Evolutionary conservation across 176 grass and related monocot genomes (phyloP).

Genomic region (Microstegium vimineum): DNA sequence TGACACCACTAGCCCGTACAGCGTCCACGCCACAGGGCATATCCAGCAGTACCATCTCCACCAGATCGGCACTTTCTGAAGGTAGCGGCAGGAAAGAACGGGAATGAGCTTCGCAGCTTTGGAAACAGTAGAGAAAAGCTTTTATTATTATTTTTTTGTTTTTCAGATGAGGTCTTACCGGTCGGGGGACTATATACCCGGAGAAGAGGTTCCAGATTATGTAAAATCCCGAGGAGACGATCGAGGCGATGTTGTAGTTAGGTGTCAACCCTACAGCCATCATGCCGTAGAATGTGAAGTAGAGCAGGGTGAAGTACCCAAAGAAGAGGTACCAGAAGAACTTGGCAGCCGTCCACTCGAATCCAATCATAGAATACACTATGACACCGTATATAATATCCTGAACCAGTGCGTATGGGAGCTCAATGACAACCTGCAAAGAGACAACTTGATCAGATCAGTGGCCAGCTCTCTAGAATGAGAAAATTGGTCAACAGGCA

Average conservation of each 20-base stretch:
- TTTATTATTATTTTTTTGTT: no score
- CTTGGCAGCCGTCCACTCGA: constrained; percentile 73
- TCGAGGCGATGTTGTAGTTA: constrained; percentile 61
- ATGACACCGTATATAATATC: constrained; percentile 48
- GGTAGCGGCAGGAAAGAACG: no score
- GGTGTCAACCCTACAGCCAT: constrained; percentile 81
- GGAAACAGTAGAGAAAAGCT: no score
- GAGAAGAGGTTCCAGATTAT: constrained; percentile 81
- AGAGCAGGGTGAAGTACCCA: constrained; percentile 75
- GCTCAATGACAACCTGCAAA: constrained; percentile 63
- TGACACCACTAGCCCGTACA: no score
- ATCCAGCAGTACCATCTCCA: no score
- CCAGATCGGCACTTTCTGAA: no score
- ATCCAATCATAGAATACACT: constrained; percentile 87
- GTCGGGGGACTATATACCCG: constrained; percentile 42
- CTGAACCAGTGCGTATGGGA: constrained; percentile 69
- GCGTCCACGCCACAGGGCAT: no score
- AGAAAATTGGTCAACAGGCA: background rate
- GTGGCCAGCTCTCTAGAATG: background rate
- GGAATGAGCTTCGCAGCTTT: no score
- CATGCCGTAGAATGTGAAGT: constrained; percentile 97
- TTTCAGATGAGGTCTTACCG: no score
- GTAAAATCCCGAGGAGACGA: constrained; percentile 68
- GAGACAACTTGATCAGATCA: background rate
- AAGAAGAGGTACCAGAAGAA: constrained; percentile 96